Base-by-base conservation (phyloP, 208 protist genomes). In the Phytomonas francai region DNA sequence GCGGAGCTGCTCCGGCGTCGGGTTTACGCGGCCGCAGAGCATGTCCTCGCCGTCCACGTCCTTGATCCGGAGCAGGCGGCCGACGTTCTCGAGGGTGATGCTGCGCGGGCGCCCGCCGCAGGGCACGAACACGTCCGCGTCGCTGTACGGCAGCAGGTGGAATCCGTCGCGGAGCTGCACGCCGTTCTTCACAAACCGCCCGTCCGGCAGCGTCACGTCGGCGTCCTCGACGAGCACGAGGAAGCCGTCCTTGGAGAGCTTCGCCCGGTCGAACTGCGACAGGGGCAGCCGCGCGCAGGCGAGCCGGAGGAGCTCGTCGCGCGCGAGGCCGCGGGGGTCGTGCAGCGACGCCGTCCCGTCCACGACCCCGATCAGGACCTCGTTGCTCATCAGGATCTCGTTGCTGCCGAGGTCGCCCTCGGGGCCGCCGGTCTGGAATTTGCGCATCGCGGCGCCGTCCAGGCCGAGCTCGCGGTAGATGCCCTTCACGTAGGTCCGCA, bases 361-460 rank as follows among this genome's bases (percentile, higher is more conserved):
- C 8, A 97, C 90, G 68, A 98, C 94, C 58, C 80, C 92, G 61
- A 95, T 79, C 69, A 94, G 92, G 67, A 91, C 94, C 71, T 98
- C 95, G 51, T 86, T 89, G 65, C 92, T 97, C 33, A 91, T 89
- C 70, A 94, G 79, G 76, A 98, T 94, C 76, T 98, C 96, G 80
- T 99, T 99, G 33, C 82, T 94, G 71, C 96, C 97, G 27, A 99
- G 78, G 79, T 99, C 97, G 63, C 97, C 97, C 69, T 99, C 97
- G 34, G 97, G 97, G 30, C 97, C 97, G 68, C 97, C 96, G 5
- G 94, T 98, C 76, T 98, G 94, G 74, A 98, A 88, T 77, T 98
- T 98, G 67, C 92, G 97, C 68, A 96, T 79, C 56, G 85, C 77
- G 22, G n/a, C 59, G 77, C 97, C 92, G 28, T 98, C 73, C 19